Evolutionary conservation across 768 basidiomycete species (phyloP).

Genomic region (Macrocybe gigantea): DNA sequence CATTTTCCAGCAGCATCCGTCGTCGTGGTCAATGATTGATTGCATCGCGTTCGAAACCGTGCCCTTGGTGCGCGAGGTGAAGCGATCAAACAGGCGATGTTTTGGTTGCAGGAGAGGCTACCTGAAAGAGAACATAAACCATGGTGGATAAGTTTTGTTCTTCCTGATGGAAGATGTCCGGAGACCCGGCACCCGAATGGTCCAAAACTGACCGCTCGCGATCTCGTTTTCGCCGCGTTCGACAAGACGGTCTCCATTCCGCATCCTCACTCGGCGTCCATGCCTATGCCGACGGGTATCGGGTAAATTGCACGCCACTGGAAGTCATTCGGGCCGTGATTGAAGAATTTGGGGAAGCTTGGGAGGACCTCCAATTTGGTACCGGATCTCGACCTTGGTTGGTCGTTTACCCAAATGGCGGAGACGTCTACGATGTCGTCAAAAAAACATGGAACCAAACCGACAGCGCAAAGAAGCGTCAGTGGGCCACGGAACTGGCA

Average conservation of each 20-base stretch:
- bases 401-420: constrained; percentile 71
- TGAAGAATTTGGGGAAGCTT: constrained; percentile 25
- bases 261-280: neutral
- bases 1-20: constrained; percentile 41
- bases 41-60: constrained; percentile 76
- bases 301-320: constrained; percentile 73
- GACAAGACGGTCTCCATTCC: constrained; percentile 7
- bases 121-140: constrained; percentile 33
- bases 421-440: constrained; percentile 44
- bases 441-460: constrained; percentile 36
- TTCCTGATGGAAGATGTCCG: constrained; percentile 43
- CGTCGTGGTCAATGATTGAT: constrained; percentile 52
- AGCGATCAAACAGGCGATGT: constrained; percentile 62
- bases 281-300: constrained; percentile 43
- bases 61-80: constrained; percentile 59
- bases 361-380: constrained; percentile 3
- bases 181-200: constrained; percentile 23
- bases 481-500: constrained; percentile 31
- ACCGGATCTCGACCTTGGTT: constrained; percentile 38
- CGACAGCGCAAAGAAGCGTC: constrained; percentile 10
- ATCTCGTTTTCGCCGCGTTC: constrained; percentile 40
- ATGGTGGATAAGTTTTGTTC: constrained; percentile 75
- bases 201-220: constrained; percentile 21
- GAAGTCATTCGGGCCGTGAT: constrained; percentile 35
- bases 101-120: constrained; percentile 21